phyloP scores from a whole-genome alignment of 768 basidiomycete species.

The Clathrus columnatus region DNA sequence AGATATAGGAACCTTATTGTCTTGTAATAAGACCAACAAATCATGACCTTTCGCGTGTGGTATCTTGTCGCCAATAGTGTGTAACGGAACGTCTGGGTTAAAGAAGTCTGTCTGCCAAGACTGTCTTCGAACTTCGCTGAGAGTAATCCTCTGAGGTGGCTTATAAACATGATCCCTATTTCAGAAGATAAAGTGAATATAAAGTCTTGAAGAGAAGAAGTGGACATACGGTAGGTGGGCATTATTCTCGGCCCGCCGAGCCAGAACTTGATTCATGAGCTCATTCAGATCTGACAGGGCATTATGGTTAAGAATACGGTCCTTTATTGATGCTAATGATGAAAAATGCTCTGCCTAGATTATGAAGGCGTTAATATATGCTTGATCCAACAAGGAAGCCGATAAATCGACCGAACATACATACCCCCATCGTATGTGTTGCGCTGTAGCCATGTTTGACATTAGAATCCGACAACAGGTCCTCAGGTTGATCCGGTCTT shows the following conservation, averaged over 20 bases:
- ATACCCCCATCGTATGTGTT: slow-evolving; percentile 47
- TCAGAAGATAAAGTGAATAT: background rate
- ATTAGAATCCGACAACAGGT: slow-evolving; percentile 52
- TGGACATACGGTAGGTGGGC: slow-evolving; percentile 57
- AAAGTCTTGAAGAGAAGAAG: background rate
- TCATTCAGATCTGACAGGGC: slow-evolving; percentile 56
- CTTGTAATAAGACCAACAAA: slow-evolving; percentile 69
- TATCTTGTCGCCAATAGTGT: slow-evolving; percentile 76
- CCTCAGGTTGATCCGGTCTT: slow-evolving; percentile 65
- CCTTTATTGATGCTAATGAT: slow-evolving; percentile 44
- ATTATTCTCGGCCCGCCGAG: slow-evolving; percentile 46
- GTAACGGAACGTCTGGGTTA: slow-evolving; percentile 67
- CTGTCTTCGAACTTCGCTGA: slow-evolving; percentile 70
- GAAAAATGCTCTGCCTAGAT: slow-evolving; percentile 56
- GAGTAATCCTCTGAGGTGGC: slow-evolving; percentile 73
- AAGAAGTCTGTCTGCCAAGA: slow-evolving; percentile 81
- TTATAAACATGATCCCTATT: slow-evolving; percentile 59
- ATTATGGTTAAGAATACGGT: slow-evolving; percentile 40
- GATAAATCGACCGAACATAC: slow-evolving; percentile 16
- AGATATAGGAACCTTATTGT: slow-evolving; percentile 66
- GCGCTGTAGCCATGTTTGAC: slow-evolving; percentile 59
- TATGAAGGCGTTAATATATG: slow-evolving; percentile 1
- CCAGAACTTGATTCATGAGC: slow-evolving; percentile 69
- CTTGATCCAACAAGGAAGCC: background rate
- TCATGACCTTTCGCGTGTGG: slow-evolving; percentile 84